These are phyloP conservation scores for Trichoderma parareesei DNA, from an alignment of 495 filamentous ascomycete species.

Conservation along the genomic window DNA sequence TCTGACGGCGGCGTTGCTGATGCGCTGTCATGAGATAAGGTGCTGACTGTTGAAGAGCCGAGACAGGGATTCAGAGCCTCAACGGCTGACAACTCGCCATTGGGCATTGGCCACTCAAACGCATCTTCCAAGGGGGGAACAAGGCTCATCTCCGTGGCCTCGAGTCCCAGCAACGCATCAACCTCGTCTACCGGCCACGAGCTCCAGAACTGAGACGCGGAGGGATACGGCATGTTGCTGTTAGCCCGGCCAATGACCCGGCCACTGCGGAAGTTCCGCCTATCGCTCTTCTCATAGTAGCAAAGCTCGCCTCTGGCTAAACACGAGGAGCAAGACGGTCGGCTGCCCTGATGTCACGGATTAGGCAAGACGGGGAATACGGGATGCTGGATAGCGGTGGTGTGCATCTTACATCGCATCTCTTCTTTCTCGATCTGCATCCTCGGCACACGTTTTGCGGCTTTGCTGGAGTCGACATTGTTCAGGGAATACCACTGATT, in stretches of 20 bases:
- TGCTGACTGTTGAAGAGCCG: too few relatives aligned
- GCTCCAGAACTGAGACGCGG: background rate
- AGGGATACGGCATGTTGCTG: background rate
- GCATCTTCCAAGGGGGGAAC: background rate
- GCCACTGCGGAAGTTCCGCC: background rate
- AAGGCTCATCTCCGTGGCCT: background rate
- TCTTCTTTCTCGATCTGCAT: constrained; percentile 6
- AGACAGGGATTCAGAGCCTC: background rate
- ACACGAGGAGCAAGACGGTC: constrained; percentile 3
- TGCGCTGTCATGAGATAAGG: background rate
- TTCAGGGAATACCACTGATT: background rate
- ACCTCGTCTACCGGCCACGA: background rate
- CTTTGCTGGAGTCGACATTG: constrained; percentile 2
- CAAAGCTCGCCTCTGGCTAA: background rate
- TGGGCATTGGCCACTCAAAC: background rate
- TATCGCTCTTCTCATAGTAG: background rate
- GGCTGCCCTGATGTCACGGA: background rate
- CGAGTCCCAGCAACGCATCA: background rate
- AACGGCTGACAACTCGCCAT: background rate
- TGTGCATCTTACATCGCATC: constrained; percentile 2
- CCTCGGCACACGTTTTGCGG: background rate
- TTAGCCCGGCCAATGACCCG: background rate
- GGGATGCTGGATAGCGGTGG: background rate
- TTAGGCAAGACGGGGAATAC: background rate
- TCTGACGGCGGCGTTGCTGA: background rate